Conservation (phyloP, 768 basidiomycete genomes). For the Leccinum incarnatum region DNA sequence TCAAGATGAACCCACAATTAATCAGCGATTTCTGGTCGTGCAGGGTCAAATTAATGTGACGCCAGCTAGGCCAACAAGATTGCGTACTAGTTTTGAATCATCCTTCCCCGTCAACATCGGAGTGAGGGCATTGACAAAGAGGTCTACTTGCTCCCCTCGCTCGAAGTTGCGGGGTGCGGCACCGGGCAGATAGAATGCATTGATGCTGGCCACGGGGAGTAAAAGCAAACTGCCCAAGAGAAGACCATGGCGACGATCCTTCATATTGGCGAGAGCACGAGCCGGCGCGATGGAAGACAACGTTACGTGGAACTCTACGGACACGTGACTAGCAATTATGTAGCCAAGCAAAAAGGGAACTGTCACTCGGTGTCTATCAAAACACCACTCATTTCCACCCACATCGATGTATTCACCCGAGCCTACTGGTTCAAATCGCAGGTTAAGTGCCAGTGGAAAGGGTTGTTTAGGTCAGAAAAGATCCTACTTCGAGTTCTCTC, state of each 20-base stretch:
- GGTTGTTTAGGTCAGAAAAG: no score
- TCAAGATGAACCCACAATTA: slow-evolving; percentile 53
- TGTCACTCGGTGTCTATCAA: no score
- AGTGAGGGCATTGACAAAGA: slow-evolving; percentile 86
- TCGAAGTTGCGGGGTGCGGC: slow-evolving; percentile 85
- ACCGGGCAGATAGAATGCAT: slow-evolving; percentile 90
- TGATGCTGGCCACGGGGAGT: slow-evolving; percentile 18
- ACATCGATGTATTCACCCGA: no score
- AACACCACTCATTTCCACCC: no score
- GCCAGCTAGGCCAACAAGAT: neutral
- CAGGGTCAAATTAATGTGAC: slow-evolving; percentile 6
- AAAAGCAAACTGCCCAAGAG: slow-evolving; percentile 20
- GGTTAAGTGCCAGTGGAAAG: no score
- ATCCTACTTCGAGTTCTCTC: no score
- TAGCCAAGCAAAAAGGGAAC: no score
- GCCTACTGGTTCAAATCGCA: no score
- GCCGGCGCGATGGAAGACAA: neutral
- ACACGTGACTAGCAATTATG: slow-evolving; percentile 17
- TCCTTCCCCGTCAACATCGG: slow-evolving; percentile 73
- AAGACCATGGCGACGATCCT: slow-evolving; percentile 1
- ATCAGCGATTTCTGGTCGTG: slow-evolving; percentile 78
- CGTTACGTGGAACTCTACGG: slow-evolving; percentile 7
- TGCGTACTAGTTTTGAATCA: slow-evolving; percentile 70
- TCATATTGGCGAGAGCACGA: slow-evolving; percentile 21
- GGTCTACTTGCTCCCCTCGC: slow-evolving; percentile 67